Base-by-base conservation (phyloP, 2,329 filamentous ascomycete genomes). In the Venturia nashicola region DNA sequence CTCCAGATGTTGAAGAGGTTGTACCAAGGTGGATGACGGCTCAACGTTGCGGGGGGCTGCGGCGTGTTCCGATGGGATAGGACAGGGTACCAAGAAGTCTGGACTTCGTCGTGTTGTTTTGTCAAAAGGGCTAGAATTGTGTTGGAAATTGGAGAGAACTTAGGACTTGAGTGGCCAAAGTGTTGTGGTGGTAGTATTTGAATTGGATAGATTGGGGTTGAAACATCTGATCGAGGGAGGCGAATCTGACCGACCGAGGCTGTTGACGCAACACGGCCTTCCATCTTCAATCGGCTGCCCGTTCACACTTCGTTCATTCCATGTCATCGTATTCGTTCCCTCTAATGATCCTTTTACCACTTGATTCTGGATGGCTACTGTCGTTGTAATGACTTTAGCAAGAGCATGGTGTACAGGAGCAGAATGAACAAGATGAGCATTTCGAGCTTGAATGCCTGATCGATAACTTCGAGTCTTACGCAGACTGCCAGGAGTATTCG, bases 141-240 rank as follows among this genome's bases (percentile, higher is more conserved):
- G 32, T 36, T 57, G 27, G 14, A 36, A 8, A 9, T 2, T 34
- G 6, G 27, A 7, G 27, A 6, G 20, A 23, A 6, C 5, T 36
- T 34, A 32, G 8, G 27, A 36, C 36, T 57, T 32, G 27, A 54
- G 36, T 20, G 62, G 16, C n/a, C 44, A 14, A 46, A 40, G 34
- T 39, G 20, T 51, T 39, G 32, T 55, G 61, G 34, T 55, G 61
- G 48, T 34, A 23, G 42, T 16, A 32, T 34, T 34, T 61, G 42
- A 57, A 57, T 57, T 57, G 51, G 32, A 57, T 57, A 57, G 51
- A 57, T 57, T 57, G 51, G 51, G 51, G 51, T 57, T 18, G 27
- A 20, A n/a, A 9, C 32, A 57, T 23, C 12, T 57, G 27, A 23
- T 57, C 14, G 14, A n/a, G 51, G n/a, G 51, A 57, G 51, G 51